phyloP scores from a whole-genome alignment of 1,284 basidiomycete genomes.

The Papiliotrema fonsecae region DNA sequence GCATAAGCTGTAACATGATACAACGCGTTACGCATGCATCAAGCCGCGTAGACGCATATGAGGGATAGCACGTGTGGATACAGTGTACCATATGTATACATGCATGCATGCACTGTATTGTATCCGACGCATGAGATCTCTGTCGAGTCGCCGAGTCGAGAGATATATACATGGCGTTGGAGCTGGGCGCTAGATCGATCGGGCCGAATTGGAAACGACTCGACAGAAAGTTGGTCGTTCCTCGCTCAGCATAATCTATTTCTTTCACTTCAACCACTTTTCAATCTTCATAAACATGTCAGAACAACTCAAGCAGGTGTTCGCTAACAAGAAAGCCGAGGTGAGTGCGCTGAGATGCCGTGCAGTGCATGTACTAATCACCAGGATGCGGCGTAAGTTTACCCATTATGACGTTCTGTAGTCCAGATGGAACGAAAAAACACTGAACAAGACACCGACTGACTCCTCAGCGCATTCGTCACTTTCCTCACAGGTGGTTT shows the following conservation, averaged over 20 bases:
- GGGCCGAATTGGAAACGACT: not conserved
- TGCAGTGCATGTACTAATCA: not conserved
- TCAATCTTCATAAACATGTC: slow-evolving; percentile 53
- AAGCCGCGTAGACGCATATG: too few species aligned
- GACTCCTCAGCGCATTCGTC: slow-evolving; percentile 62
- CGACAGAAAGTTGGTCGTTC: too few species aligned
- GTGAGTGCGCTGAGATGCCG: slow-evolving; percentile 46
- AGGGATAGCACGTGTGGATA: too few species aligned
- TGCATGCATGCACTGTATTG: too few species aligned
- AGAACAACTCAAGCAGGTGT: slow-evolving; percentile 68
- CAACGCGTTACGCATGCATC: too few species aligned
- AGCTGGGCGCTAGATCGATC: too few species aligned
- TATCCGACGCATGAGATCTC: too few species aligned
- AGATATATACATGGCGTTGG: too few species aligned
- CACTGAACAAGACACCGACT: not conserved
- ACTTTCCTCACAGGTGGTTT: slow-evolving; percentile 91
- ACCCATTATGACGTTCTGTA: slow-evolving; percentile 4
- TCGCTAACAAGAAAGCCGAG: slow-evolving; percentile 64
- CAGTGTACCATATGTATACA: too few species aligned
- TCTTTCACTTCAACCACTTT: not conserved
- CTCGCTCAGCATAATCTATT: too few species aligned
- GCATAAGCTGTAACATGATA: not conserved
- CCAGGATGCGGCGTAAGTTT: slow-evolving; percentile 38
- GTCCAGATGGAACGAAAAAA: too few species aligned
- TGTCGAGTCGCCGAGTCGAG: too few species aligned